Conservation (phyloP, 2,329 filamentous ascomycete genomes). For the Colletotrichum caudatum region DNA sequence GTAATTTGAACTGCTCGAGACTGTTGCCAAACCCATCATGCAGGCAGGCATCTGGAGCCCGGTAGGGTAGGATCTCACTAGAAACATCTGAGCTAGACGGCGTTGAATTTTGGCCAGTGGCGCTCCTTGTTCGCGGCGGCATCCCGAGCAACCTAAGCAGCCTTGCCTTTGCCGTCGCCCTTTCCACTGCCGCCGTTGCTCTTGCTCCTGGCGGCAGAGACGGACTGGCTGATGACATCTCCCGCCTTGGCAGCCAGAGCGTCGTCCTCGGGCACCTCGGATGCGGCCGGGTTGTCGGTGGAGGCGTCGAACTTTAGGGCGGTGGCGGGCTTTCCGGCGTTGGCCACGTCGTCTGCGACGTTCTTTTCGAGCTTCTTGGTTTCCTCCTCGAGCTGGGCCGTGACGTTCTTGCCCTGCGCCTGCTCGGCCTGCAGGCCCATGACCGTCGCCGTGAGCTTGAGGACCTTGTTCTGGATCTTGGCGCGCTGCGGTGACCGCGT, state of each 20-base stretch:
- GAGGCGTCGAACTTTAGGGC: slow-evolving; percentile 41
- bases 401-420: slow-evolving; percentile 63
- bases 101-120: too few relatives aligned
- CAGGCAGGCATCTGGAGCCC: too few relatives aligned
- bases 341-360: slow-evolving; percentile 59
- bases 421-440: slow-evolving; percentile 62
- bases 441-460: slow-evolving; percentile 66
- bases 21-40: too few relatives aligned
- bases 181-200: neutral
- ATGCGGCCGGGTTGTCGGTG: slow-evolving; percentile 36
- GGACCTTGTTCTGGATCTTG: slow-evolving; percentile 71
- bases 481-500: slow-evolving; percentile 52
- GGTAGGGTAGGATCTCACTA: too few relatives aligned
- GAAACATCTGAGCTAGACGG: too few relatives aligned
- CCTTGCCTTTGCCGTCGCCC: slow-evolving; percentile 9
- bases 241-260: slow-evolving; percentile 27
- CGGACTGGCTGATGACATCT: slow-evolving; percentile 19
- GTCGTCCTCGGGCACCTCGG: slow-evolving; percentile 33
- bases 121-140: neutral
- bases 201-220: slow-evolving; percentile 11
- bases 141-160: neutral
- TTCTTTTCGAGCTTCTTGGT: slow-evolving; percentile 66
- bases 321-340: slow-evolving; percentile 60
- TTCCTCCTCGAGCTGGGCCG: slow-evolving; percentile 59
- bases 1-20: too few relatives aligned